Base-by-base conservation (phyloP, 768 basidiomycete genomes). In the Pisolithus marmoratus region DNA sequence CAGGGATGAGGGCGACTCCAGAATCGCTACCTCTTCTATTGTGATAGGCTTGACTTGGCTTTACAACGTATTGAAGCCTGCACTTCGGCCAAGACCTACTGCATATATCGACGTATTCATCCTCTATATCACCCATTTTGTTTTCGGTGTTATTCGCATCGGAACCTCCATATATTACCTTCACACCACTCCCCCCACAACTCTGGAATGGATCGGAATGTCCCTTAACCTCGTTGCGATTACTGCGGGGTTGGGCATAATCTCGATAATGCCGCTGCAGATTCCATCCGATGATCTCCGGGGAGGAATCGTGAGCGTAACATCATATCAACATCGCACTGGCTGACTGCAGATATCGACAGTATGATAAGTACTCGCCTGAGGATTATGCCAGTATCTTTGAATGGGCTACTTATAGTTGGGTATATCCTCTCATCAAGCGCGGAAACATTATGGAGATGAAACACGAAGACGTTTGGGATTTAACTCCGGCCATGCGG, bases 351-450 rank as follows among this genome's bases (percentile, higher is more conserved):
- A 50, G 46, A 15, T 34, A 1, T 37, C 46, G 36, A 23, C 22
- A 67, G 65, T 69, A 36, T 23, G 49, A 63, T 50, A 69, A 63
- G 38, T 50, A 59, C 55, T 65, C 65, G 2, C 85, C 83, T 0
- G 90, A 92, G 61, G 89, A 91, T 58, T 90, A 90, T 60, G 82
- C 84, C 1, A 71, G 82, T 1, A 73, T 92, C 14, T 80, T 78
- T 70, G 77, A 78, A 38, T 90, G 89, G 89, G 67, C 81, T 0
- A 80, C 85, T 1, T 90, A 89, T 58, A 69, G 61, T 34, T 91
- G 89, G 87, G 72, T 90, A 27, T 75, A 80, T 42, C 86, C 85
- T 2, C 73, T 89, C 4, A 72, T 90, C 40, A 65, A 69, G 59
- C 74, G 73, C 2, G 79, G 79, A 15, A 72, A 71, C 8, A 54